Base-by-base conservation (phyloP, 495 filamentous ascomycete species). In the Durotheca rogersii region DNA sequence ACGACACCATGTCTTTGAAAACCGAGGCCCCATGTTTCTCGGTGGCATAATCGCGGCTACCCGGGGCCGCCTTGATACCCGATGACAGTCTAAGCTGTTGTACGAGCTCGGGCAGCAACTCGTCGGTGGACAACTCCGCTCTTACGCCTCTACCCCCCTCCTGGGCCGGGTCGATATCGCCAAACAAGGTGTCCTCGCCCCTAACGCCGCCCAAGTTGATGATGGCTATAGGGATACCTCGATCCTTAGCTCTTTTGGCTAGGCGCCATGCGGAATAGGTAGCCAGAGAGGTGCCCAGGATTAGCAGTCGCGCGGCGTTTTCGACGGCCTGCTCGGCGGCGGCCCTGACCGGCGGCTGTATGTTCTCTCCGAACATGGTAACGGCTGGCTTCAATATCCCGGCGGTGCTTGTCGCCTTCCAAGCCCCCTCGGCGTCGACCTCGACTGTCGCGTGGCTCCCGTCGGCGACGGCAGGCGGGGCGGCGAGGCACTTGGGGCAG, bases 211-310 rank as follows among this genome's bases (percentile, higher is more conserved):
- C 89, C 7, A 93, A 70, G 60, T 92, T 95, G 43, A 95, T 71
- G 39, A 94, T 81, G 0, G 81, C 92, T 63, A 97, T 84, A 2
- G 89, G 86, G 82, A 91, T 91, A 6, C 84, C 86, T 55, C 79
- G 74, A 54, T 90, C 85, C 49, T 85, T 85, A 6, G 92, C 92
- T 47, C 83, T 72, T 74, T 88, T 91, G 6, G 85, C 90, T 29
- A 98, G 64, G 51, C 92, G 77, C 89, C 90, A 98, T 1, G 93
- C 93, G 5, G 89, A 95, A 66, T 91, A 96, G 0, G 93, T 96
- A 6, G 93, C 93, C 37, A 98, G 73, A 58, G 88, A 94, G 31
- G 85, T 96, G 6, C 90, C 93, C 10, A 96, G 64, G 11, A 97
- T 79, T 20, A 98, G 74, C 16, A 98, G 65, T 21, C 79, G 74